Conservation (phyloP, 768 basidiomycete genomes). For the Amanita rimosa region DNA sequence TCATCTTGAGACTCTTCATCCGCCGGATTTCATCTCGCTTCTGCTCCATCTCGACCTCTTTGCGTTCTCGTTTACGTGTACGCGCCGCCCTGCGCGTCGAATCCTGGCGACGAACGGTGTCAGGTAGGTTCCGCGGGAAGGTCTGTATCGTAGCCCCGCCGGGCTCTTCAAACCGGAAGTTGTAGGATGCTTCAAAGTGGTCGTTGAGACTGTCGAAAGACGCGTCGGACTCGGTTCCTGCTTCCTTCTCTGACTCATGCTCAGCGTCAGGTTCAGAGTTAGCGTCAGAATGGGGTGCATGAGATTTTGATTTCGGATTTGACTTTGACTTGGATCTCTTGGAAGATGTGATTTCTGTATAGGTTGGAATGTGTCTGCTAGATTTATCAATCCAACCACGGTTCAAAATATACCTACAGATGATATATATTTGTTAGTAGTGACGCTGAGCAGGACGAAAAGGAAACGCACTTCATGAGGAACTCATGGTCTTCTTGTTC, state of each 20-base stretch:
- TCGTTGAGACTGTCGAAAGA: conserved; percentile 85
- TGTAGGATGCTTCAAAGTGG: conserved; percentile 91
- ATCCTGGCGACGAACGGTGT: conserved; percentile 60
- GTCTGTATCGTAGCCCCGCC: conserved; percentile 39
- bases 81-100: conserved; percentile 80
- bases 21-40: conserved; percentile 75
- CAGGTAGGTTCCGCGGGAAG: conserved; percentile 65
- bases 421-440: not conserved
- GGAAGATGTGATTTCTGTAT: conserved; percentile 60
- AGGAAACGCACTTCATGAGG: conserved; percentile 57
- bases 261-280: conserved; percentile 16
- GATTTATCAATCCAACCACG: conserved; percentile 93
- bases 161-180: conserved; percentile 97
- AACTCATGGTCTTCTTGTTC: conserved; percentile 77
- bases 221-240: conserved; percentile 19
- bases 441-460: not conserved
- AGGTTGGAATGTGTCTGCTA: conserved; percentile 68
- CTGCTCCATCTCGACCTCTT: conserved; percentile 64
- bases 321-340: conserved; percentile 15
- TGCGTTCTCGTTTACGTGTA: conserved; percentile 61
- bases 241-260: conserved; percentile 36
- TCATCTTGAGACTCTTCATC: conserved; percentile 75
- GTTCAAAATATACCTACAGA: conserved; percentile 82
- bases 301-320: conserved; percentile 17
- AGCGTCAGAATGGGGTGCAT: conserved; percentile 9